A percentile compares a stretch with the other conserved stretches of the same genome.
Evolutionary conservation across 2,329 filamentous ascomycete genomes (phyloP).

Genomic region (Ophiocordyceps camponoti-rufipedis): DNA sequence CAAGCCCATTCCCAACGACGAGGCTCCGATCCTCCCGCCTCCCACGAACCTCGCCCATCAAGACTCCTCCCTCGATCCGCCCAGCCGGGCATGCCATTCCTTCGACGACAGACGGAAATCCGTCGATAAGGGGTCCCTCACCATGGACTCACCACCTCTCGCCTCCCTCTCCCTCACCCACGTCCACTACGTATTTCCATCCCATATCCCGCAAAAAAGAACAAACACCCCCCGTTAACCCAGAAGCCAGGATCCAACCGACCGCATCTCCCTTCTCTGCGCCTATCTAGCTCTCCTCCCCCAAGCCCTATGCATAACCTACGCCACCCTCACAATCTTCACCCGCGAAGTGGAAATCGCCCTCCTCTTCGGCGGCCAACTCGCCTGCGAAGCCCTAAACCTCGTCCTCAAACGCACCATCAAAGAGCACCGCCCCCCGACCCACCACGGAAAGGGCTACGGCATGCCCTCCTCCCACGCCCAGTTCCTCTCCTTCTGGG

Average conservation of each 20-base stretch:
- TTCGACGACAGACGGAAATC: too few species aligned
- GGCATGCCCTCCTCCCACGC: conserved; percentile 93
- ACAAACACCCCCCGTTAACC: neutral
- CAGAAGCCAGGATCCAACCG: conserved; percentile 56
- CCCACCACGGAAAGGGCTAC: conserved; percentile 82
- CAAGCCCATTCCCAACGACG: too few species aligned
- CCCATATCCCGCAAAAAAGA: neutral
- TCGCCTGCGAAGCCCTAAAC: conserved; percentile 82
- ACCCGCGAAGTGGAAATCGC: conserved; percentile 79
- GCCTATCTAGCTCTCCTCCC: conserved; percentile 90
- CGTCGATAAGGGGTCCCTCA: neutral
- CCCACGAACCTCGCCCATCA: too few species aligned
- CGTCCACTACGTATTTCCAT: conserved; percentile 65
- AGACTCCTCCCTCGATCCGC: too few species aligned
- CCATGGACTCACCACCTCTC: conserved; percentile 19
- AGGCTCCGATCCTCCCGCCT: too few species aligned
- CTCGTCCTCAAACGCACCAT: conserved; percentile 78
- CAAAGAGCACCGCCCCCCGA: conserved; percentile 73
- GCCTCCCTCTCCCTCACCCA: conserved; percentile 89
- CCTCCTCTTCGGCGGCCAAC: conserved; percentile 81
- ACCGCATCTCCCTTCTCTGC: conserved; percentile 69
- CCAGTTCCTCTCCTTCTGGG: conserved; percentile 88
- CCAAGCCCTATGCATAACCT: conserved; percentile 77
- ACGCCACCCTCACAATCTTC: conserved; percentile 77
- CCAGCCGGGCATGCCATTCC: too few species aligned